These are phyloP conservation scores for Umbelopsis sp. DNA, from an alignment of 192 early-diverging fungal genomes.

Conservation along the genomic window DNA sequence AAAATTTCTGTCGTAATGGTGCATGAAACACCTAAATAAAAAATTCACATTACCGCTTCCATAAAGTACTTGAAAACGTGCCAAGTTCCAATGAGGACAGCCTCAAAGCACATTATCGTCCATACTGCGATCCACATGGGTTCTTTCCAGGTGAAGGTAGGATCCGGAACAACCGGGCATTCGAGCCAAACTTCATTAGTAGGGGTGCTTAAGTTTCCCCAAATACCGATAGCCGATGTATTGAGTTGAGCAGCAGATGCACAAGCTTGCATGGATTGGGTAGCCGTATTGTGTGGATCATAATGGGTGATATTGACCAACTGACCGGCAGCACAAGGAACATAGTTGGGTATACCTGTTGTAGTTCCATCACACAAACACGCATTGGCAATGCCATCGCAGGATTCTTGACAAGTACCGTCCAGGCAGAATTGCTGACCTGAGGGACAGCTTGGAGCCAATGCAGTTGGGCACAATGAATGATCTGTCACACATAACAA, in stretches of 20 bases:
- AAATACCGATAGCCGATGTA: conserved; percentile 3
- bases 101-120: conserved; percentile 44
- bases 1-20: background rate
- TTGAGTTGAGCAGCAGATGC: conserved; percentile 16
- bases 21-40: background rate
- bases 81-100: conserved; percentile 51
- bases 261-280: conserved; percentile 32
- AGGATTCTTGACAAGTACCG: conserved; percentile 51
- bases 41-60: background rate
- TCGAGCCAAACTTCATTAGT: conserved; percentile 43
- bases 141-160: conserved; percentile 50
- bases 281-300: conserved; percentile 48
- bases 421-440: conserved; percentile 55
- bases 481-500: conserved; percentile 52
- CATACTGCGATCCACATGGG: conserved; percentile 60
- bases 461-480: conserved; percentile 45
- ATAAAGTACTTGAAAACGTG: conserved; percentile 50
- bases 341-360: conserved; percentile 36
- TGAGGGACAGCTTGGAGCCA: conserved; percentile 41
- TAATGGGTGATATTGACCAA: conserved; percentile 46
- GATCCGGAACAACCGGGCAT: conserved; percentile 50
- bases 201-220: conserved; percentile 12
- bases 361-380: conserved; percentile 51
- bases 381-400: conserved; percentile 46
- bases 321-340: conserved; percentile 52